These are phyloP conservation scores for Melanomma pulvis-pyrius DNA, from an alignment of 495 filamentous ascomycete genomes.

Conservation along the genomic window DNA sequence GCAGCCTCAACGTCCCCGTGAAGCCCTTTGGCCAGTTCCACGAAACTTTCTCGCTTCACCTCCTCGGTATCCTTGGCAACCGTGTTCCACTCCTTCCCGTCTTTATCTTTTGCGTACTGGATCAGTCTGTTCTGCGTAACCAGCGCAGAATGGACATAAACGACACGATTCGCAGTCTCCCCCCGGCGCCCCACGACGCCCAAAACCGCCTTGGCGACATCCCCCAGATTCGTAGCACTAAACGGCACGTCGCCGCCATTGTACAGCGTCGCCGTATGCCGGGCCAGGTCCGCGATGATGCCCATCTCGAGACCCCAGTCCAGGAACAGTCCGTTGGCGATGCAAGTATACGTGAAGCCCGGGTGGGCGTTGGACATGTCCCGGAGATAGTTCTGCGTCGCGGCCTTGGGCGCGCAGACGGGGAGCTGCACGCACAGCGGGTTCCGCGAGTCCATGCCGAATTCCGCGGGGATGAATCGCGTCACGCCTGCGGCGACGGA, in stretches of 20 bases:
- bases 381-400: constrained; percentile 51
- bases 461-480: constrained; percentile 46
- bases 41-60: not conserved
- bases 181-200: constrained; percentile 45
- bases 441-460: constrained; percentile 45
- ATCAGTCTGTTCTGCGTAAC: constrained; percentile 53
- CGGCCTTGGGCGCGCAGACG: constrained; percentile 43
- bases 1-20: not conserved
- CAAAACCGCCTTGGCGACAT: constrained; percentile 47
- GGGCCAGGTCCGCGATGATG: not conserved
- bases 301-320: not conserved
- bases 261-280: constrained; percentile 50
- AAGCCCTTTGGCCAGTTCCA: not conserved
- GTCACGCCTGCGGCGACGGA: constrained; percentile 41
- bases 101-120: constrained; percentile 46
- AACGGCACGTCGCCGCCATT: constrained; percentile 47
- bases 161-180: constrained; percentile 50
- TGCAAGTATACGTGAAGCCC: constrained; percentile 51
- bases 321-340: constrained; percentile 51
- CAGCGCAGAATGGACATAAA: constrained; percentile 50
- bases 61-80: not conserved
- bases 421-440: not conserved
- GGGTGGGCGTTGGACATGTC: constrained; percentile 40
- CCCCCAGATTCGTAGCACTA: constrained; percentile 47
- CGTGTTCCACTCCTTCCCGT: constrained; percentile 41